phyloP scores from a whole-genome alignment of 1,139 yeast genomes.

The Taiozyma sp. region DNA sequence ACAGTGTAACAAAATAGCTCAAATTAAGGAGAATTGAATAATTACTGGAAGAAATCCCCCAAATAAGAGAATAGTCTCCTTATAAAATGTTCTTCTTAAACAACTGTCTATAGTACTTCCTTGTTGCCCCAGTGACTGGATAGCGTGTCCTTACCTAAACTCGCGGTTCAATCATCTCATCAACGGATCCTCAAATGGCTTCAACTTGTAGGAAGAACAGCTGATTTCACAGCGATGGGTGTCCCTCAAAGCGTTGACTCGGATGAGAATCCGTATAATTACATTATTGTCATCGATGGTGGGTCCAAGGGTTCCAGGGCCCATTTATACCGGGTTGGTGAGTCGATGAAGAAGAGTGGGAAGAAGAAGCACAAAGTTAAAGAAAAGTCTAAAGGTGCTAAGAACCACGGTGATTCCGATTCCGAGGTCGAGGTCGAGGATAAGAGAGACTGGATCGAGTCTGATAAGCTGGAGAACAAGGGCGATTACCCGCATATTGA shows the following conservation, averaged over 20 bases:
- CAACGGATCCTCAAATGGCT: background rate
- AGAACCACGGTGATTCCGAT: background rate
- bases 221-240: background rate
- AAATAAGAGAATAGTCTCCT: too few relatives aligned
- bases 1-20: too few relatives aligned
- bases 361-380: background rate
- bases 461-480: slow-evolving; percentile 4
- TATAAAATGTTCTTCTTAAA: too few relatives aligned
- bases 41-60: too few relatives aligned
- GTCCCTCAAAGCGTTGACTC: background rate
- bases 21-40: too few relatives aligned
- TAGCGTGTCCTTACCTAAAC: background rate
- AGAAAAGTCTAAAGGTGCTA: background rate
- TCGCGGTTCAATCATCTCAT: background rate
- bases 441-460: slow-evolving; percentile 13
- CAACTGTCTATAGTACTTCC: too few relatives aligned
- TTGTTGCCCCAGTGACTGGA: too few relatives aligned
- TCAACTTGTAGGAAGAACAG: background rate
- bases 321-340: slow-evolving; percentile 41
- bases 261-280: slow-evolving; percentile 38
- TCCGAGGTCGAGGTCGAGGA: slow-evolving; percentile 21
- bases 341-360: background rate
- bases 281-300: slow-evolving; percentile 71
- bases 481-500: slow-evolving; percentile 39
- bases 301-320: slow-evolving; percentile 82